Conservation (phyloP, 208 protist genomes). For the Crithidia fasciculata region DNA sequence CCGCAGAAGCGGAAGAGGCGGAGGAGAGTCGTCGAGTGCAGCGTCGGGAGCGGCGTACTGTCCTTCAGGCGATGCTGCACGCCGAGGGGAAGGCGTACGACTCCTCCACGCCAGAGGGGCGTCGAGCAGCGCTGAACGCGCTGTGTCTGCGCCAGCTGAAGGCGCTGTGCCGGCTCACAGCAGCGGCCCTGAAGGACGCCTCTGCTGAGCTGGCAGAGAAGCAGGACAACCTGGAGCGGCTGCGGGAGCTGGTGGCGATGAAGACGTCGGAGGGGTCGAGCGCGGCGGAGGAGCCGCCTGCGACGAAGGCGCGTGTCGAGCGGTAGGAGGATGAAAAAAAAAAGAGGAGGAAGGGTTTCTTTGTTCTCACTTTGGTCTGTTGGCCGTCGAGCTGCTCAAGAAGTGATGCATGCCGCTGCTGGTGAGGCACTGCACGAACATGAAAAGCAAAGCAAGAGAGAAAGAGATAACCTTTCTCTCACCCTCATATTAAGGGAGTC, state of each 20-base stretch:
- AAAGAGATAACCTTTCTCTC: too few species aligned
- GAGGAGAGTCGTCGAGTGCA: constrained; percentile 18
- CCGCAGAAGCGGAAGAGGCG: constrained; percentile 8
- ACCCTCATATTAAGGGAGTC: too few species aligned
- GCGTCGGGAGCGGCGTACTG: constrained; percentile 42
- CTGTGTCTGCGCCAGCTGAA: constrained; percentile 72
- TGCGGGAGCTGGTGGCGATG: constrained; percentile 16
- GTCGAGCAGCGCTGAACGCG: constrained; percentile 47
- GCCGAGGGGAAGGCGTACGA: constrained; percentile 37
- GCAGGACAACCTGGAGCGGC: constrained; percentile 29
- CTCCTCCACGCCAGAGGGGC: constrained; percentile 17
- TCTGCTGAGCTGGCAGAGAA: constrained; percentile 45
- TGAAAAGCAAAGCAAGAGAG: too few species aligned
- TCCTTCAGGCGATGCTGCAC: constrained; percentile 50
- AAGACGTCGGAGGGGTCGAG: background rate
- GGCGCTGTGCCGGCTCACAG: constrained; percentile 62
- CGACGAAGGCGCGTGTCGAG: constrained; percentile 4
- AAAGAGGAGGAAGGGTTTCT: background rate
- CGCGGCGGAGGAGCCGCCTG: constrained; percentile 1
- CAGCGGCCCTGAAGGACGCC: constrained; percentile 36
- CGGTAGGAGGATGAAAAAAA: background rate
- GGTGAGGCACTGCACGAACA: too few species aligned
- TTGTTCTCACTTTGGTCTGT: background rate
- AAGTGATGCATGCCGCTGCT: too few species aligned
- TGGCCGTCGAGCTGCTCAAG: too few species aligned